phyloP scores from a whole-genome alignment of 129 eudicot species.

The Chrysanthemum lavandulifolium region DNA sequence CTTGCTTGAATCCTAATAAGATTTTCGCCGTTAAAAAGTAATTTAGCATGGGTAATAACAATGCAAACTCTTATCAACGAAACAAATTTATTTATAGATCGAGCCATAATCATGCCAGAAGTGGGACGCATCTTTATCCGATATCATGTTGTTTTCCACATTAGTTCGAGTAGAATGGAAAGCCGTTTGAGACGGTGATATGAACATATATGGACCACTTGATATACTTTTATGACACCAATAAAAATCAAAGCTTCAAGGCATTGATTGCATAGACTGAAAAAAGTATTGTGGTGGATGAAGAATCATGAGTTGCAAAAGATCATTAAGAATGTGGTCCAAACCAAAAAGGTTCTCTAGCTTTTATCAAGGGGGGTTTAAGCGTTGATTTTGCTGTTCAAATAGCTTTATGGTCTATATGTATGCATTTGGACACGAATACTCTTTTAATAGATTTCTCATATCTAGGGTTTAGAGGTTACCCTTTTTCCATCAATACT shows the following conservation, averaged over 20 bases:
- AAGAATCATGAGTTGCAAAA: conserved; percentile 34
- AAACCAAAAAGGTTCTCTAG: conserved; percentile 20
- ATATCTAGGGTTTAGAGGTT: conserved; percentile 16
- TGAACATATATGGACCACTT: conserved; percentile 46
- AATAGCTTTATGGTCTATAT: conserved; percentile 37
- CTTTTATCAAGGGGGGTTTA: conserved; percentile 30
- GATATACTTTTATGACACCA: conserved; percentile 33
- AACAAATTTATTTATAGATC: conserved; percentile 1
- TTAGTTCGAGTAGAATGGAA: conserved; percentile 22
- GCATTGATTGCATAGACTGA: conserved; percentile 38
- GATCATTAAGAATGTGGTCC: conserved; percentile 49
- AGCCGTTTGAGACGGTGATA: conserved; percentile 37
- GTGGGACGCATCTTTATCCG: conserved; percentile 29
- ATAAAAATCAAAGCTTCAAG: conserved; percentile 41
- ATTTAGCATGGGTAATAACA: not conserved
- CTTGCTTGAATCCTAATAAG: no score
- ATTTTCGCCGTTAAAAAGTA: no score
- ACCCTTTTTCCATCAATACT: conserved; percentile 15
- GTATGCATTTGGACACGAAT: conserved; percentile 31
- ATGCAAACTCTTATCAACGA: not conserved
- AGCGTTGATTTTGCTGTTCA: conserved; percentile 38
- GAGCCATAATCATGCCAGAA: conserved; percentile 25
- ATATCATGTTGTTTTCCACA: conserved; percentile 39
- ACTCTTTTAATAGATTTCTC: conserved; percentile 29
- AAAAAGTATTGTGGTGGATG: conserved; percentile 48